These are phyloP conservation scores for Penicillium sp. DNA, from an alignment of 2,329 filamentous ascomycete genomes.

Conservation along the genomic window DNA sequence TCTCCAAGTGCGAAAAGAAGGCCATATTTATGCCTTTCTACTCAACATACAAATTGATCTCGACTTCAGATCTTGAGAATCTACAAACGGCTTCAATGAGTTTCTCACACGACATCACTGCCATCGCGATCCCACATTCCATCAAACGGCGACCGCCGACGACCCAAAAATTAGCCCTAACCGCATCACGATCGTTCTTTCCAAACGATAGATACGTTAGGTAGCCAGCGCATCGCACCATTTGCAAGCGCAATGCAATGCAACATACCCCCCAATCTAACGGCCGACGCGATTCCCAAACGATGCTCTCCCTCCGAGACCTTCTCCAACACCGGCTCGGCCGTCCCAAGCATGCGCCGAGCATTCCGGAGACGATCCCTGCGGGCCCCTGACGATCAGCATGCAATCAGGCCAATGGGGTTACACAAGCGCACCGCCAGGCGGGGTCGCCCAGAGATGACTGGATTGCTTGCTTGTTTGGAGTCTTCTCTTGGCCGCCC, in stretches of 20 bases:
- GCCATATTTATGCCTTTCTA: not conserved
- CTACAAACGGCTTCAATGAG: not conserved
- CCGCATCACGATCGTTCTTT: not conserved
- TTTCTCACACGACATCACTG: not conserved
- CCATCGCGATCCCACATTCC: not conserved
- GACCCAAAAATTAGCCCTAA: not conserved
- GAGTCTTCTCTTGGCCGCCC: not conserved
- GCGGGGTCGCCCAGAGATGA: not conserved
- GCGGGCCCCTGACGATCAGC: slow-evolving; percentile 1
- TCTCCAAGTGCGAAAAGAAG: not conserved
- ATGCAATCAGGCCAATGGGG: not conserved
- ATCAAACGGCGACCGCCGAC: not conserved
- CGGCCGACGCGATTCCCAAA: not conserved
- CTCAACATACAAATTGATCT: not conserved
- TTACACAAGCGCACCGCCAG: not conserved
- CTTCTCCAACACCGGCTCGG: not conserved
- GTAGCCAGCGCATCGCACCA: not conserved
- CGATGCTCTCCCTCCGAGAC: not conserved
- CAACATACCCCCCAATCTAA: not conserved
- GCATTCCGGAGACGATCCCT: not conserved
- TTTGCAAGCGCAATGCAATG: not conserved
- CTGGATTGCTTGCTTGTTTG: not conserved
- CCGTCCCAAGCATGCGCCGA: not conserved
- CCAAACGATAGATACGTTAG: not conserved
- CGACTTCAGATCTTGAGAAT: not conserved